These are phyloP conservation scores for Zea luxurians DNA, from an alignment of 176 grass and related monocot species.

Conservation along the genomic window DNA sequence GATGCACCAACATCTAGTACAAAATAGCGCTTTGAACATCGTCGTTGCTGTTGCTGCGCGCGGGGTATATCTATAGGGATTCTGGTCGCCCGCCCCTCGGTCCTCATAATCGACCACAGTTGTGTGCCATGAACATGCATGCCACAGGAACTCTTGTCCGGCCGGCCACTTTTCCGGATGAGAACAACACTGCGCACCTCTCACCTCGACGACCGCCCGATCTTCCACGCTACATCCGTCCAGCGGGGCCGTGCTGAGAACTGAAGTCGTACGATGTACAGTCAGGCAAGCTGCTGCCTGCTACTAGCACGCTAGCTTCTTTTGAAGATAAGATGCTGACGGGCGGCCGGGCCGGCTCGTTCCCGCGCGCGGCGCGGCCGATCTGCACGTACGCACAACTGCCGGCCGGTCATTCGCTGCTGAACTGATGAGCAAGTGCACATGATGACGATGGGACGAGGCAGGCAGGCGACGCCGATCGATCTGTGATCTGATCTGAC, in stretches of 20 bases:
- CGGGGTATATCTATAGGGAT: no score
- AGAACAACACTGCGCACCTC: not conserved
- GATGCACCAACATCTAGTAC: no score
- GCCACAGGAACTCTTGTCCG: not conserved
- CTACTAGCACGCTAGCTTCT: not conserved
- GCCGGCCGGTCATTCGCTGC: no score
- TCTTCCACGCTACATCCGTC: not conserved
- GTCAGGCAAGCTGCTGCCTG: not conserved
- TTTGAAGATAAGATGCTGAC: not conserved
- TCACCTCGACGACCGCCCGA: not conserved
- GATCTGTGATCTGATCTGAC: no score
- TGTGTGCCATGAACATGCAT: not conserved
- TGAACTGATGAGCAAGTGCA: no score
- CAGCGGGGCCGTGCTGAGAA: not conserved
- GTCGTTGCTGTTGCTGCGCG: no score
- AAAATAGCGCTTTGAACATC: no score
- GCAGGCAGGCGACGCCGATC: no score
- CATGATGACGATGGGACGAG: no score
- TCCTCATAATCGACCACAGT: conserved; percentile 9
- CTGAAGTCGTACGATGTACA: not conserved
- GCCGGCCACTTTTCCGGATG: not conserved
- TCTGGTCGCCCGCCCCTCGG: no score
- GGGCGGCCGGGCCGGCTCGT: not conserved
- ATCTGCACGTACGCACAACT: no score
- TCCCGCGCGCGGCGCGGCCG: not conserved